Evolutionary conservation across 495 filamentous ascomycete species (phyloP).

Genomic region (Sabuloglossum arenarium): DNA sequence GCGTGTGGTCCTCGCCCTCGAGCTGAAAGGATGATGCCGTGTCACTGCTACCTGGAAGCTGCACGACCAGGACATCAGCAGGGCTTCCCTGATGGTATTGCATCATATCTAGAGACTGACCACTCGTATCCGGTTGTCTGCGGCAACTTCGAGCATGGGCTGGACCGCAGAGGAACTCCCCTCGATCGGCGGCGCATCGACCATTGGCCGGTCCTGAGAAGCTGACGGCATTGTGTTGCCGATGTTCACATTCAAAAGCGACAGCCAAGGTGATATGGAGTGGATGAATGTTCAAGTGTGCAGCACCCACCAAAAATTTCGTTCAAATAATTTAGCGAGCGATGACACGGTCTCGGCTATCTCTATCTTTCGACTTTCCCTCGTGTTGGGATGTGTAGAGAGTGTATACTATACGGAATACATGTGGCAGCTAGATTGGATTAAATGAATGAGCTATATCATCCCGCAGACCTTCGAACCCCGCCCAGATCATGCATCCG

Average conservation of each 20-base stretch:
- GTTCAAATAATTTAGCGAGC: not conserved
- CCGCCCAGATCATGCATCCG: not conserved
- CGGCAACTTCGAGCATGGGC: not conserved
- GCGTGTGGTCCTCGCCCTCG: constrained; percentile 74
- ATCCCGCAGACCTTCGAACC: not conserved
- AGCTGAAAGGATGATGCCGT: constrained; percentile 65
- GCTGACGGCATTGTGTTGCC: not conserved
- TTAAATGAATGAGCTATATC: not conserved
- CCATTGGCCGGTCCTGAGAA: constrained; percentile 1
- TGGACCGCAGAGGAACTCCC: not conserved
- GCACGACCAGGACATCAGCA: not conserved
- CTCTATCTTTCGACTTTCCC: not conserved
- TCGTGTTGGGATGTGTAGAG: too few relatives aligned
- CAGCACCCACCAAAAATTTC: not conserved
- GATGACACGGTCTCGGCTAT: not conserved
- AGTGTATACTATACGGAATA: too few relatives aligned
- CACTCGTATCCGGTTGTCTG: constrained; percentile 3
- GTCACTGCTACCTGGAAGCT: constrained; percentile 23
- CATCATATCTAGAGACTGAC: not conserved
- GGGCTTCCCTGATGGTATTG: not conserved
- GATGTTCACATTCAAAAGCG: not conserved
- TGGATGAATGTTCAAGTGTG: not conserved
- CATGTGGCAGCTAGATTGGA: not conserved
- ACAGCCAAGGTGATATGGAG: not conserved
- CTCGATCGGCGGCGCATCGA: not conserved